Percentiles rank a stretch among this genome's conserved stretches.
phyloP scores from a whole-genome alignment of 2,329 filamentous ascomycete genomes.

The Nigrospora sphaerica region DNA sequence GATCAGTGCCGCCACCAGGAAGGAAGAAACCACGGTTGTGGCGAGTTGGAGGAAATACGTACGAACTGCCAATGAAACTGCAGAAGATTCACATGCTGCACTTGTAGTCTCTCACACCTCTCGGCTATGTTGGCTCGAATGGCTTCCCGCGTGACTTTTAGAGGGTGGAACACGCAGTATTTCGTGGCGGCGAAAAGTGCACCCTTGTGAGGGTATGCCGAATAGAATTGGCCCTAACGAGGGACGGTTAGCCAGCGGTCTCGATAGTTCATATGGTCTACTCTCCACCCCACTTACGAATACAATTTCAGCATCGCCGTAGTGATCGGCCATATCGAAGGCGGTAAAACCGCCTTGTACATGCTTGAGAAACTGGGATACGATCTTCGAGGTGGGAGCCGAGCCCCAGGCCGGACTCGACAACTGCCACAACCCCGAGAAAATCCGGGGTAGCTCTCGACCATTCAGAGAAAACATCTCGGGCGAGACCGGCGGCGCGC shows the following conservation, averaged over 20 bases:
- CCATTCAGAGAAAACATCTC: constrained; percentile 14
- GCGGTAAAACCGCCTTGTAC: constrained; percentile 17
- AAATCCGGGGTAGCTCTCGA: constrained; percentile 15
- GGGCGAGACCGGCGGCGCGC: not conserved
- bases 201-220: constrained; percentile 11
- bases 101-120: constrained; percentile 20
- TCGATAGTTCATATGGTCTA: not conserved
- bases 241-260: constrained; percentile 4
- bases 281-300: not conserved
- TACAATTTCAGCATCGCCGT: constrained; percentile 27
- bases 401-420: constrained; percentile 22
- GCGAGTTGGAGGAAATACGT: constrained; percentile 5
- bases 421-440: constrained; percentile 22
- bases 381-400: constrained; percentile 15
- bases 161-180: constrained; percentile 24
- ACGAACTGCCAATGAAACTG: constrained; percentile 30
- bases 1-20: not conserved
- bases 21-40: not conserved
- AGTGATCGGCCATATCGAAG: constrained; percentile 29
- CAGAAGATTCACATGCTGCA: constrained; percentile 23
- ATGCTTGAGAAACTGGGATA: constrained; percentile 15
- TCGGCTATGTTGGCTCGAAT: constrained; percentile 22
- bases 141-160: constrained; percentile 16
- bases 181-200: constrained; percentile 25
- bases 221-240: constrained; percentile 19